A percentile compares a stretch with the other conserved stretches of the same genome.
Conservation (phyloP, 768 basidiomycete species). For the Lentinula edodes region DNA sequence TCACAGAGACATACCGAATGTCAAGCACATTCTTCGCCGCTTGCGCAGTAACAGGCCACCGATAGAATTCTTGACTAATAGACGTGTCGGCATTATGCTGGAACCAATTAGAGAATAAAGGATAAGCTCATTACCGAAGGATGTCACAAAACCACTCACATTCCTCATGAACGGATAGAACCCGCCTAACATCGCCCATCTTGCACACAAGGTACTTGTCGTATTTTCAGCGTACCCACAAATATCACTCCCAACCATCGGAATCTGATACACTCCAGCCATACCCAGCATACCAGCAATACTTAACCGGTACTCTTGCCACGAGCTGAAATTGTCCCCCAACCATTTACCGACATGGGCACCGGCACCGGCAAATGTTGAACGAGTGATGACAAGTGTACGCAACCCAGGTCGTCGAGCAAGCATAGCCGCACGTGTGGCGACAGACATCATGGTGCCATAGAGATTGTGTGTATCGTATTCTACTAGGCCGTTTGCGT, state of each 20-base stretch:
- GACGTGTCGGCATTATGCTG: constrained; percentile 52
- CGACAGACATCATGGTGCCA: constrained; percentile 67
- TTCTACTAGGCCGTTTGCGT: constrained; percentile 53
- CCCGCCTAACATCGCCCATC: constrained; percentile 75
- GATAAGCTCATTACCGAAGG: not conserved
- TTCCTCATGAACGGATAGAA: constrained; percentile 82
- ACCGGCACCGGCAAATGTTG: constrained; percentile 69
- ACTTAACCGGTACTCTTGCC: constrained; percentile 54
- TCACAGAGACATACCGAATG: constrained; percentile 39
- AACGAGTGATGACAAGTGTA: constrained; percentile 66
- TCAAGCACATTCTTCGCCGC: constrained; percentile 57
- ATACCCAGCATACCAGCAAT: constrained; percentile 67
- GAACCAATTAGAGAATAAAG: not conserved
- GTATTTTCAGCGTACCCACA: constrained; percentile 62
- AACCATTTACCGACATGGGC: constrained; percentile 69
- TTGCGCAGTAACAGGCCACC: constrained; percentile 50
- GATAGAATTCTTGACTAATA: constrained; percentile 63
- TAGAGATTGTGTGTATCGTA: constrained; percentile 66
- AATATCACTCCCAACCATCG: constrained; percentile 75
- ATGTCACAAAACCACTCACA: constrained; percentile 27
- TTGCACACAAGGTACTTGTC: constrained; percentile 62
- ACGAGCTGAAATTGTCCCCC: constrained; percentile 57
- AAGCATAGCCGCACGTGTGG: constrained; percentile 56
- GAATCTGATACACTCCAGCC: constrained; percentile 58
- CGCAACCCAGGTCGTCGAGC: constrained; percentile 55